Base-by-base conservation (phyloP, 495 filamentous ascomycete species). In the Aspergillus nidulans region DNA sequence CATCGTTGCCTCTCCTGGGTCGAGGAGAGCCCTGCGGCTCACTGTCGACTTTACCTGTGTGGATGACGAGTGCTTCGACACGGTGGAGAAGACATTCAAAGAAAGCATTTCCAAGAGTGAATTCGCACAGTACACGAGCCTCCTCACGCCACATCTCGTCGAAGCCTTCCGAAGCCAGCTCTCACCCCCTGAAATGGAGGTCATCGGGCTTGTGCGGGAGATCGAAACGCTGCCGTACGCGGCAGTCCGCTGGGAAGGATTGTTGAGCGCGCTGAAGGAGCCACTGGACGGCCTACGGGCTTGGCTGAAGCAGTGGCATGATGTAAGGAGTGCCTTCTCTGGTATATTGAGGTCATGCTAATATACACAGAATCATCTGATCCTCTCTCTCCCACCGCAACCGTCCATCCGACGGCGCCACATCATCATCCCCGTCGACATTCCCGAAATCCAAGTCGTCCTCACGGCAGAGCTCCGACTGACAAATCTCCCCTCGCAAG, bases 361-460 rank as follows among this genome's bases (percentile, higher is more conserved):
- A 58, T 43, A 38, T 34, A 12, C 53, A 43, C 59, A 77, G 69
- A 65, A 63, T 28, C 64, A 75, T 47, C 58, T 63, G 25, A 59
- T 65, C 20, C 66, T 78, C 25, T 56, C 49, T n/a, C 65, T 80
- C 9, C 69, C 72, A 12, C 18, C 60, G 1, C 61, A 67, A 6
- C 63, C 68, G 6, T 58, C 64, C 23, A 69, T 73, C 26, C 72
- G 64, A 15, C 59, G 53, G 47, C 75, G 74, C 44, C 71, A 71
- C 40, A 76, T 82, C 57, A 61, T 74, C 34, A 77, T 82, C 46
- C 78, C 79, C 3, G 90, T 97, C 18, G 88, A 95, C 41, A 81
- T 97, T n/a, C 95, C 94, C 0, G 80, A 87, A 6, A 77, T 96
- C 21, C 83, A 88, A 51, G 82, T 97, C 23, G 85, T 97, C 2